Percentiles rank a stretch among this genome's conserved stretches.
Evolutionary conservation across 2,329 filamentous ascomycete species (phyloP).

Genomic region (Scytalidium sp.): DNA sequence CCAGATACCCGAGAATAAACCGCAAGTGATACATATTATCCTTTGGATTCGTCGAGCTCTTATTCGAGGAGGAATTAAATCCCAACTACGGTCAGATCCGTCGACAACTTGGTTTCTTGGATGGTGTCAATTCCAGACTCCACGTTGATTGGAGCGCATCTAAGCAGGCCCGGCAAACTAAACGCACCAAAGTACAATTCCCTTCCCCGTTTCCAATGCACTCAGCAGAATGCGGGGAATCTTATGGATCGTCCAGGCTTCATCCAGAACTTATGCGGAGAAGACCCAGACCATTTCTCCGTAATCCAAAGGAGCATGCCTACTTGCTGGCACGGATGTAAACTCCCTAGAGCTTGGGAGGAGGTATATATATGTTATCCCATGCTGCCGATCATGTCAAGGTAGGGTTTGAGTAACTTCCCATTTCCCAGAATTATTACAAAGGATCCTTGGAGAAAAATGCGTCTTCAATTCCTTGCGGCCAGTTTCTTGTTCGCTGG

Average conservation of each 20-base stretch:
- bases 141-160: slow-evolving; percentile 15
- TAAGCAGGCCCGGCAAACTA: background rate
- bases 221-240: background rate
- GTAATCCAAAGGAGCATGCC: too few relatives aligned
- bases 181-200: background rate
- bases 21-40: too few relatives aligned
- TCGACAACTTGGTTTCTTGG: background rate
- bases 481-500: slow-evolving; percentile 14
- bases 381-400: background rate
- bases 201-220: background rate
- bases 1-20: background rate
- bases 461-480: slow-evolving; percentile 17
- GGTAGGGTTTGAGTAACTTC: background rate
- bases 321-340: too few relatives aligned
- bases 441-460: slow-evolving; percentile 4
- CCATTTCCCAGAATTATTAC: background rate
- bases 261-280: background rate
- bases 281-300: background rate
- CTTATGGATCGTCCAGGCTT: background rate
- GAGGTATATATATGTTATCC: background rate
- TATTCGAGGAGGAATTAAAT: background rate
- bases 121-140: slow-evolving; percentile 1
- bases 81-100: background rate
- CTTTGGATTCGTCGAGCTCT: background rate
- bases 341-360: too few relatives aligned